A percentile compares a stretch with the other conserved stretches of the same genome.
phyloP scores from a whole-genome alignment of 108 stramenopile genomes.

The Schizochytrium sp. region DNA sequence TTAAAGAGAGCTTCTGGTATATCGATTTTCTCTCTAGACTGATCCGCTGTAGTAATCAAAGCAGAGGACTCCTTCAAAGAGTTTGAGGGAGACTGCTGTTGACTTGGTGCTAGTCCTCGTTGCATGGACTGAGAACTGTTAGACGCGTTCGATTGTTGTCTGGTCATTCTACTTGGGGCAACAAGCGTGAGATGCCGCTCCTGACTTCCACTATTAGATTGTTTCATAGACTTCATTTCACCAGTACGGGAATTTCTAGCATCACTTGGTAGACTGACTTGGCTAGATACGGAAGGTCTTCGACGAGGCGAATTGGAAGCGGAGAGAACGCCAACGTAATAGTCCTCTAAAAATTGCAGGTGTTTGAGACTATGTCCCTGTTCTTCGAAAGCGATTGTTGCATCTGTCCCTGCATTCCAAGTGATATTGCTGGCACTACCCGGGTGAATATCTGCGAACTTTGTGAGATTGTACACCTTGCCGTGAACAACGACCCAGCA shows the following conservation, averaged over 20 bases:
- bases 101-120: too few relatives aligned
- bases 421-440: conserved; percentile 95
- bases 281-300: neutral
- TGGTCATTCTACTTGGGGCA: too few relatives aligned
- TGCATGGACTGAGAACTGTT: too few relatives aligned
- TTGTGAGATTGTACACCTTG: conserved; percentile 95
- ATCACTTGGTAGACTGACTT: neutral
- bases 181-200: too few relatives aligned
- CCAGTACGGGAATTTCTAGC: neutral
- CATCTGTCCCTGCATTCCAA: conserved; percentile 89
- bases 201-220: too few relatives aligned
- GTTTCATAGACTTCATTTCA: neutral
- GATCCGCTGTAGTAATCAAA: too few relatives aligned
- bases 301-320: neutral
- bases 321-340: neutral
- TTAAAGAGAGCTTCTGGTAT: neutral
- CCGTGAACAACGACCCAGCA: conserved; percentile 96
- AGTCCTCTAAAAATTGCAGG: neutral
- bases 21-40: too few relatives aligned
- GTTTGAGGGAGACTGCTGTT: too few relatives aligned
- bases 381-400: conserved; percentile 60
- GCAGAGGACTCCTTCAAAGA: too few relatives aligned
- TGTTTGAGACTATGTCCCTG: neutral
- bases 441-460: conserved; percentile 94
- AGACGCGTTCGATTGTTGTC: too few relatives aligned